Percentiles rank a stretch among this genome's conserved stretches.
Evolutionary conservation across 306 rosid genomes (phyloP).

Genomic region (Carpinus fangiana): DNA sequence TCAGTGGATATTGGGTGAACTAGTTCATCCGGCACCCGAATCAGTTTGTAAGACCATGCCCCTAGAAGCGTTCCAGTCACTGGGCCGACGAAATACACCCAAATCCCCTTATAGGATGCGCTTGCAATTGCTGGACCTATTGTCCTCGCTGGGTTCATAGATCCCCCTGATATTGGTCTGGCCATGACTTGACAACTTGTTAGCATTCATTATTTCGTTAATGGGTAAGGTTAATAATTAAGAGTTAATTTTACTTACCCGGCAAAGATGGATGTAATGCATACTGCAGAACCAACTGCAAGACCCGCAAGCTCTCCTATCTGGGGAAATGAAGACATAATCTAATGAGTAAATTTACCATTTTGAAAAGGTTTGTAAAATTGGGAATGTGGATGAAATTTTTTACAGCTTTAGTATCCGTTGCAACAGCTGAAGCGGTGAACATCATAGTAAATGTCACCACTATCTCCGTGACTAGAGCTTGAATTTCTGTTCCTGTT

Average conservation of each 20-base stretch:
- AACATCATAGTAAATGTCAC: constrained; percentile 75
- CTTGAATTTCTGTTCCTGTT: constrained; percentile 52
- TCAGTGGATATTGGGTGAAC: not conserved
- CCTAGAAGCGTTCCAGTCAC: constrained; percentile 63
- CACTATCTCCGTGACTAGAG: constrained; percentile 65
- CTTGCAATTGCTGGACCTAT: constrained; percentile 78
- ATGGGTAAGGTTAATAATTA: not conserved
- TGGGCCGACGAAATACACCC: constrained; percentile 77
- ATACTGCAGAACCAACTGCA: constrained; percentile 80
- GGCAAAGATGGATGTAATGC: constrained; percentile 77
- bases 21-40: constrained; percentile 44
- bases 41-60: constrained; percentile 57
- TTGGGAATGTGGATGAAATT: not conserved
- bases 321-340: constrained; percentile 33
- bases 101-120: constrained; percentile 53
- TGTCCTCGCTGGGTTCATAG: constrained; percentile 95
- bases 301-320: constrained; percentile 66
- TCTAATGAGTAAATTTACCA: not conserved
- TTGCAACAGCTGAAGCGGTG: constrained; percentile 66
- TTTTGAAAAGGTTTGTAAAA: not conserved
- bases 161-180: constrained; percentile 90
- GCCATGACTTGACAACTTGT: constrained; percentile 7
- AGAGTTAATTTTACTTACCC: constrained; percentile 51
- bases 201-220: not conserved
- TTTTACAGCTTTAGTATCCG: constrained; percentile 73